Evolutionary conservation across 2,329 filamentous ascomycete species (phyloP), one percentile per base, ranked within the genome.

Genomic region (Fusarium avenaceum): DNA sequence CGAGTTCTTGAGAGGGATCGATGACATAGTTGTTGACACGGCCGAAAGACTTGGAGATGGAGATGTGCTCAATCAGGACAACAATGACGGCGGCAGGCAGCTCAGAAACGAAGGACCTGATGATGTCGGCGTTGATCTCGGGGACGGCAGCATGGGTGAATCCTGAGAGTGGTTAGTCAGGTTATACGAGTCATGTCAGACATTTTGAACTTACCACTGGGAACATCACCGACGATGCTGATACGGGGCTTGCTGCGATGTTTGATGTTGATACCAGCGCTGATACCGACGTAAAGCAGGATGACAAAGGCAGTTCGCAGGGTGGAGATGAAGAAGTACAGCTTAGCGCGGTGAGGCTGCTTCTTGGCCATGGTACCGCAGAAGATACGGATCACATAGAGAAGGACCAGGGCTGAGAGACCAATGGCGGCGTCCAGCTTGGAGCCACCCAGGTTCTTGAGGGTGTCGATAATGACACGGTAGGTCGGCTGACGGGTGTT

Each of bases 21-120:
- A 94, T 93, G 47, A 87, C 89, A 77, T 94, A 94, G 81, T 93
- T 92, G 83, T 93, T 93, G 75, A 93, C 85, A 62, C 91, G 86
- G 50, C 91, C 91, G 72, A 94, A 94, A 0, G 91, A 93, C 79
- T 94, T 94, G 38, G 91, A 90, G 69, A 94, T 94, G 54, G 92
- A 90, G 68, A 94, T 93, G 76, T 94, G 91, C 79, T 94, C 91
- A 57, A 94, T 92, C 30, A 94, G 83, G 57, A 94, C 83, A 46
- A 94, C 92, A 67, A 94, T 94, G 58, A 94, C 87, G 2, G 90
- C 87, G 13, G 89, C 89, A 0, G 92, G 92, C 11, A 94, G 80
- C 64, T 96, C 85, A 28, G 83, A 82, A 3, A 85, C 83, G 69
- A 94, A 90, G 4, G 87, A 80, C 2, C 80, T 82, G 75, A 95